Evolutionary conservation across 2,329 filamentous ascomycete species (phyloP).

Genomic region (Fusarium fracticaudum): DNA sequence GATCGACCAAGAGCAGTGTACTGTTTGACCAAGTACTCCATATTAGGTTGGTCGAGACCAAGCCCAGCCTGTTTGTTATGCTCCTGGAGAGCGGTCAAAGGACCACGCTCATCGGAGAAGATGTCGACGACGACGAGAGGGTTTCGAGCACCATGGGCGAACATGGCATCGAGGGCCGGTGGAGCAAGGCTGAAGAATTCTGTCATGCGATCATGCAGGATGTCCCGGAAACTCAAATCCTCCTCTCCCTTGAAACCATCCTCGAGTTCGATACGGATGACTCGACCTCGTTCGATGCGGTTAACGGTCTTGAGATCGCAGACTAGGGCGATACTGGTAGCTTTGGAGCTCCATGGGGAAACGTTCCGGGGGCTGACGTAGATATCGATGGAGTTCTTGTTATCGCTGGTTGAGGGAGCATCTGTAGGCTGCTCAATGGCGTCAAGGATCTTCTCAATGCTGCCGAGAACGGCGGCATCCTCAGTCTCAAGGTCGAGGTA

Average conservation of each 20-base stretch:
- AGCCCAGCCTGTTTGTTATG: slow-evolving; percentile 88
- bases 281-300: slow-evolving; percentile 87
- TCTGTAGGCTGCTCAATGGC: slow-evolving; percentile 47
- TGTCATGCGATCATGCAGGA: slow-evolving; percentile 94
- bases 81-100: slow-evolving; percentile 77
- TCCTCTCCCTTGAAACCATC: slow-evolving; percentile 55
- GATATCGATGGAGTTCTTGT: slow-evolving; percentile 63
- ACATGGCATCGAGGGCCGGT: slow-evolving; percentile 80
- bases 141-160: slow-evolving; percentile 70
- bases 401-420: slow-evolving; percentile 45
- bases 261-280: slow-evolving; percentile 74
- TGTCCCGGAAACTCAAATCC: slow-evolving; percentile 68
- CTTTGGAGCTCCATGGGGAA: slow-evolving; percentile 97
- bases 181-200: slow-evolving; percentile 75
- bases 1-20: slow-evolving; percentile 61
- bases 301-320: slow-evolving; percentile 80
- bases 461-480: slow-evolving; percentile 49
- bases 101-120: slow-evolving; percentile 70
- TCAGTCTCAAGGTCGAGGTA: slow-evolving; percentile 69
- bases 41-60: slow-evolving; percentile 87
- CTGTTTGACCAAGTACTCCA: slow-evolving; percentile 87
- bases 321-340: slow-evolving; percentile 91
- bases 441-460: slow-evolving; percentile 58
- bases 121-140: slow-evolving; percentile 81
- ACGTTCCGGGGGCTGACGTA: slow-evolving; percentile 86